Conservation (phyloP, 2,329 filamentous ascomycete genomes). For the Penicillium sp. region DNA sequence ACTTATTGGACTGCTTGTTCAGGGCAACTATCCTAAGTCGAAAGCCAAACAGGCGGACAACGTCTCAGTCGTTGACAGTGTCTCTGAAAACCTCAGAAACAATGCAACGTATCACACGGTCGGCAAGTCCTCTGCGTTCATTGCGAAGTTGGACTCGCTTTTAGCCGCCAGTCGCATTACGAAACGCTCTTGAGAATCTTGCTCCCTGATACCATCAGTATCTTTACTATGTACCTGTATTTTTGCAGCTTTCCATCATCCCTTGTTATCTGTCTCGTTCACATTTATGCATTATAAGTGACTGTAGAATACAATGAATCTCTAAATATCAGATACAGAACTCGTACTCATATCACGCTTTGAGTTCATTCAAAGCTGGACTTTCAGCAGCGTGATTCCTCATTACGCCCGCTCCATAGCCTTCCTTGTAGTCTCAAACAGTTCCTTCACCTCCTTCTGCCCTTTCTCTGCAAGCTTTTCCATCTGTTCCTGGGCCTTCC, state of each 20-base stretch:
- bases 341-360: no score
- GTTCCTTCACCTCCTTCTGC: constrained; percentile 39
- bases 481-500: constrained; percentile 42
- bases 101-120: constrained; percentile 35
- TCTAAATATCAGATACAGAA: no score
- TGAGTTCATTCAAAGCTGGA: no score
- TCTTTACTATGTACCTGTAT: background rate
- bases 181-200: constrained; percentile 24
- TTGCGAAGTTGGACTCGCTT: constrained; percentile 33
- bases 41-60: constrained; percentile 20
- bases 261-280: no score
- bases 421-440: constrained; percentile 38
- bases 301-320: no score
- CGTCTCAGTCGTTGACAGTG: constrained; percentile 26
- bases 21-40: constrained; percentile 27
- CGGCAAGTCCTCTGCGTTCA: constrained; percentile 31
- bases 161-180: constrained; percentile 26
- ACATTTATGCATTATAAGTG: no score
- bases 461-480: constrained; percentile 41
- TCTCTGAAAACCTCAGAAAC: constrained; percentile 31
- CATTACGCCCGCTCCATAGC: constrained; percentile 30
- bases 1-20: constrained; percentile 27
- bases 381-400: no score
- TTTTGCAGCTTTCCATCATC: no score
- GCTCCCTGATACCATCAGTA: no score